Evolutionary conservation across 805 yeast genomes (phyloP), one percentile per base, ranked within the genome.

Genomic region (Torulaspora maleeae): DNA sequence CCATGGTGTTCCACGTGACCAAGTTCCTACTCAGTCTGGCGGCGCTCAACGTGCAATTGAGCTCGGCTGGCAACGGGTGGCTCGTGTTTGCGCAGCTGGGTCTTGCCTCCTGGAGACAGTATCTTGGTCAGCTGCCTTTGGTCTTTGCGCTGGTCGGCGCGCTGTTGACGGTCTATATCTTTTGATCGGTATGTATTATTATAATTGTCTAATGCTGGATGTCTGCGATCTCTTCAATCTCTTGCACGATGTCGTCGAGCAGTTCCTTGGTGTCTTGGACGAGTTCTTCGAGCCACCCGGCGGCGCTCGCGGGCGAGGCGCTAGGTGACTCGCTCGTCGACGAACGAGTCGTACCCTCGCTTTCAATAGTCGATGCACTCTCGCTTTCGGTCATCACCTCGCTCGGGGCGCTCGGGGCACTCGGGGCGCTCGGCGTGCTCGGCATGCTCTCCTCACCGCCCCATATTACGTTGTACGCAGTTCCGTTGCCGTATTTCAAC

Each of bases 1-100:
- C 65, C 16, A 58, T 62, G 64, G 53, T 56, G n/a, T 51, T 54
- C 47, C 58, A 60, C 44, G 28, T 62, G 17, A 30, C 56, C n/a
- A 62, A 59, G 41, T 51, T 48, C 5, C 41, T 60, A 16, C 32
- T 59, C 12, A 48, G 56, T 39, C 46, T 55, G 36, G 42, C 53
- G 11, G 43, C 58, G 15, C 17, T 52, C 38, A 49, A 52, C 27
- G 38, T 34, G 35, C 30, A 29, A 24, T 32, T 38, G 32, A 19
- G 28, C n/a, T 30, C 44, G 8, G 34, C 39, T 5, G 41, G 39
- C 34, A 28, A 29, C 30, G 28, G 32, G 28, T 40, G 44, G 36
- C 22, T 15, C 20, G 36, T 35, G 13, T 36, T 35, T 35, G 25
- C 41, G 32, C 24, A 34, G 12, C 11, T 36, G 28, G 49, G 49